These are phyloP conservation scores for Noccaea caerulescens DNA, from an alignment of 345 rosid species.

Conservation along the genomic window DNA sequence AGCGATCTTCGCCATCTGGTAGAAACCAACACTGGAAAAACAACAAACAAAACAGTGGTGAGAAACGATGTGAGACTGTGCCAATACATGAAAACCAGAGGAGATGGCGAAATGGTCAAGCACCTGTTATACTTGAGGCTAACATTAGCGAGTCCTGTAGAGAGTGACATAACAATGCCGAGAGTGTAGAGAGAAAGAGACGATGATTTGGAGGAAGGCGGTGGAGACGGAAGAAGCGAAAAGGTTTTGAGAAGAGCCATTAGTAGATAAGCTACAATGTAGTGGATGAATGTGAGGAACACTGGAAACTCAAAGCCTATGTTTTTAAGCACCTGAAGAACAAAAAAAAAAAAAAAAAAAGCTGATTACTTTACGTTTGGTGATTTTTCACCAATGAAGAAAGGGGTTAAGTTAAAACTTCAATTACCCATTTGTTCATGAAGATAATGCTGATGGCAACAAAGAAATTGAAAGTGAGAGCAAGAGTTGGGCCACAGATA, in stretches of 20 bases:
- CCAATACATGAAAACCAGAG: not conserved
- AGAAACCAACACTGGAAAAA: conserved; percentile 78
- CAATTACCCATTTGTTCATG: conserved; percentile 83
- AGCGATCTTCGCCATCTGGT: conserved; percentile 96
- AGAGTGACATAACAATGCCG: conserved; percentile 87
- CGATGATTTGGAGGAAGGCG: conserved; percentile 72
- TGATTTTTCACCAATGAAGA: conserved; percentile 1
- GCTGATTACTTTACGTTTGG: conserved; percentile 16
- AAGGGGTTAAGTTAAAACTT: not conserved
- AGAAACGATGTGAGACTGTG: not conserved
- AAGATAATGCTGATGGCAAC: conserved; percentile 81
- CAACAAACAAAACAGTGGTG: not conserved
- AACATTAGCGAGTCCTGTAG: conserved; percentile 97
- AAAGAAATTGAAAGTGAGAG: conserved; percentile 80
- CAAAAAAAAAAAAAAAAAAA: not conserved
- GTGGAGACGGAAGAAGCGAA: conserved; percentile 64
- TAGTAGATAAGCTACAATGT: conserved; percentile 69
- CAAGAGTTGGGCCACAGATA: conserved; percentile 62
- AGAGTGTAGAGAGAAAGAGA: conserved; percentile 66
- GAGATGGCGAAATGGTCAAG: not conserved
- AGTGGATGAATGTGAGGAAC: conserved; percentile 86
- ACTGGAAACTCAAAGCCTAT: conserved; percentile 88
- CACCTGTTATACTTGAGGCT: conserved; percentile 98
- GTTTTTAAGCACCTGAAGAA: conserved; percentile 80
- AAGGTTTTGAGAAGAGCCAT: conserved; percentile 82